These are phyloP conservation scores for Diaporthe sp. DNA, from an alignment of 2,329 filamentous ascomycete genomes.

Conservation along the genomic window DNA sequence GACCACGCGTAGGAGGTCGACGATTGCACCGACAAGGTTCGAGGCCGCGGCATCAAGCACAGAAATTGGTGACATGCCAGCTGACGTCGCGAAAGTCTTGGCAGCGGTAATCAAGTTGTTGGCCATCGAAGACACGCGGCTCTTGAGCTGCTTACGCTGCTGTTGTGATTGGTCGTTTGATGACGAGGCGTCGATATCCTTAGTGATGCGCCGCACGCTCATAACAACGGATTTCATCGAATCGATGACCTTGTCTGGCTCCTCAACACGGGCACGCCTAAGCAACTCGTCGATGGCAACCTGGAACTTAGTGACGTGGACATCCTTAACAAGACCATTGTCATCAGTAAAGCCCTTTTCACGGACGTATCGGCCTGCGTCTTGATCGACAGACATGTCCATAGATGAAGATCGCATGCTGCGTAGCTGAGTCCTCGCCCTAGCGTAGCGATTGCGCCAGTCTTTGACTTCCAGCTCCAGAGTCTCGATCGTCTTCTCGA, in stretches of 20 bases:
- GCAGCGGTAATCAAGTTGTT: constrained; percentile 96
- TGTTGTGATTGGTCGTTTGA: constrained; percentile 66
- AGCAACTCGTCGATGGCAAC: constrained; percentile 93
- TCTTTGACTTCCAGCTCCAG: constrained; percentile 88
- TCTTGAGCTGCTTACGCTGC: constrained; percentile 79
- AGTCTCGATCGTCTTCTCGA: constrained; percentile 80
- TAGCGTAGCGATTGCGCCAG: constrained; percentile 92
- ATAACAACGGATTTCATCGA: constrained; percentile 89
- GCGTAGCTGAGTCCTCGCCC: constrained; percentile 87
- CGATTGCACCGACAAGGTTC: constrained; percentile 86
- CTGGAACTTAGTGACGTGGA: constrained; percentile 96
- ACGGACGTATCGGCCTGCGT: constrained; percentile 76
- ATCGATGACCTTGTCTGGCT: constrained; percentile 81
- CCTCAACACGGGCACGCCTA: constrained; percentile 79
- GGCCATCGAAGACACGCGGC: constrained; percentile 89
- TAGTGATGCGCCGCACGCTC: constrained; percentile 85
- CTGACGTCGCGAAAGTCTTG: constrained; percentile 88
- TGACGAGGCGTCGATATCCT: constrained; percentile 77
- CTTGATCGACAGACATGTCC: constrained; percentile 77
- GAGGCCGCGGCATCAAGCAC: constrained; percentile 93
- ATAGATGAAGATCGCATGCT: constrained; percentile 85
- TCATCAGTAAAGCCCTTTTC: constrained; percentile 78
- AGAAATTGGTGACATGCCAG: constrained; percentile 91
- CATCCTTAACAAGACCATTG: constrained; percentile 86
- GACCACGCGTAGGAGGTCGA: constrained; percentile 86